Conservation (phyloP, 1,284 basidiomycete genomes). For the Fistulina hepatica region DNA sequence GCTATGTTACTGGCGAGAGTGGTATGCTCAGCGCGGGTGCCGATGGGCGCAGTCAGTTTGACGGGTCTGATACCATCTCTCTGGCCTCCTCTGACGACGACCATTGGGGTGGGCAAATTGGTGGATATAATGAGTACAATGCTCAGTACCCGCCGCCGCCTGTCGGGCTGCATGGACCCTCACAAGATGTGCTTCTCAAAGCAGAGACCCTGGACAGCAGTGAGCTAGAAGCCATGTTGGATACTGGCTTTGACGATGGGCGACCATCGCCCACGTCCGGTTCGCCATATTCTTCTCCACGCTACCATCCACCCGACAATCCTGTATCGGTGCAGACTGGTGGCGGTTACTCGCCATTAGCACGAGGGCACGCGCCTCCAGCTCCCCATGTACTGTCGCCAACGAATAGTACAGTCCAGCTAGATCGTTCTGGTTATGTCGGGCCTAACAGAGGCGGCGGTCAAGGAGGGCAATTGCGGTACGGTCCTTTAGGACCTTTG, state of each 20-base stretch:
- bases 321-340: no score
- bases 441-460: no score
- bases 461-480: no score
- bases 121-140: conserved; percentile 81
- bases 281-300: no score
- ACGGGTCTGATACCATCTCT: conserved; percentile 67
- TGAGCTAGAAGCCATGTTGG: conserved; percentile 83
- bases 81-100: conserved; percentile 86
- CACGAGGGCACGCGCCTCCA: no score
- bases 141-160: conserved; percentile 75
- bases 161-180: conserved; percentile 45
- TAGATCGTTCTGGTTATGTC: no score
- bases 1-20: conserved; percentile 52
- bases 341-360: no score
- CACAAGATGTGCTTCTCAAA: conserved; percentile 31
- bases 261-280: conserved; percentile 32
- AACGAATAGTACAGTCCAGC: no score
- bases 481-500: no score
- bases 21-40: conserved; percentile 43
- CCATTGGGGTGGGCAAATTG: conserved; percentile 81
- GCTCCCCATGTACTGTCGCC: no score
- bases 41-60: conserved; percentile 52
- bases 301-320: no score
- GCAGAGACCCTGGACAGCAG: conserved; percentile 60
- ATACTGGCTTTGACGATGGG: conserved; percentile 76